These are phyloP conservation scores for Volvox reticuliferus DNA, from an alignment of 139 green algal species.

Conservation along the genomic window DNA sequence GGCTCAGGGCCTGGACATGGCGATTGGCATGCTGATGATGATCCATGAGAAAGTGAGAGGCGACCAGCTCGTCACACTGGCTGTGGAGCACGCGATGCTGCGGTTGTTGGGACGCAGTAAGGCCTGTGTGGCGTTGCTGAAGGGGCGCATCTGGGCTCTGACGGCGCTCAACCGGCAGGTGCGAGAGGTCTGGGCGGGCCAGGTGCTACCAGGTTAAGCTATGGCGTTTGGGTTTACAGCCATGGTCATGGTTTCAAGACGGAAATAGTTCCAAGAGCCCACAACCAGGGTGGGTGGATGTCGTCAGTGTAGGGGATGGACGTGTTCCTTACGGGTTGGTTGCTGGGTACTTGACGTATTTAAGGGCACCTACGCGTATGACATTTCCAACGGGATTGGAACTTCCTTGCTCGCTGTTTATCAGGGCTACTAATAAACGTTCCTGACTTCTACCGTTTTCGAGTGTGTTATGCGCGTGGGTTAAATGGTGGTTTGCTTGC, in stretches of 20 bases:
- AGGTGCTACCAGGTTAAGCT: neutral
- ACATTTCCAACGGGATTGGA: too few species aligned
- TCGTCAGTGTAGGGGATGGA: too few species aligned
- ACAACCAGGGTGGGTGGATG: neutral
- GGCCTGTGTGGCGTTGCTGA: slow-evolving; percentile 1
- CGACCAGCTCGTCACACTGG: slow-evolving; percentile 23
- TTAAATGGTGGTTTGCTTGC: too few species aligned
- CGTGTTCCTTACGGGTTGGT: too few species aligned
- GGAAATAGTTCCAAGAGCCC: neutral
- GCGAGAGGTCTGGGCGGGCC: neutral
- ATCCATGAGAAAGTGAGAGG: neutral
- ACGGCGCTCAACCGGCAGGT: slow-evolving; percentile 38
- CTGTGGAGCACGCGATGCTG: slow-evolving; percentile 43
- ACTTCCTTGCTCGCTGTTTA: too few species aligned
- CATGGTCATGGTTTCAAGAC: too few species aligned
- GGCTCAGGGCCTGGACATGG: slow-evolving; percentile 3
- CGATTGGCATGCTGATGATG: slow-evolving; percentile 20
- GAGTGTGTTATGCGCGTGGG: too few species aligned
- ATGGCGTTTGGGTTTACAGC: neutral
- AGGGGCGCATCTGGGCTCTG: slow-evolving; percentile 30
- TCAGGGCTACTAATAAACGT: too few species aligned
- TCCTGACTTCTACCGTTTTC: too few species aligned
- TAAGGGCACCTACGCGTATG: too few species aligned
- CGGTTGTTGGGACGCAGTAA: slow-evolving; percentile 26
- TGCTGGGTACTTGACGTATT: too few species aligned